Evolutionary conservation across 371 early-diverging fungal species (phyloP).

Genomic region (Mortierella polycephala): DNA sequence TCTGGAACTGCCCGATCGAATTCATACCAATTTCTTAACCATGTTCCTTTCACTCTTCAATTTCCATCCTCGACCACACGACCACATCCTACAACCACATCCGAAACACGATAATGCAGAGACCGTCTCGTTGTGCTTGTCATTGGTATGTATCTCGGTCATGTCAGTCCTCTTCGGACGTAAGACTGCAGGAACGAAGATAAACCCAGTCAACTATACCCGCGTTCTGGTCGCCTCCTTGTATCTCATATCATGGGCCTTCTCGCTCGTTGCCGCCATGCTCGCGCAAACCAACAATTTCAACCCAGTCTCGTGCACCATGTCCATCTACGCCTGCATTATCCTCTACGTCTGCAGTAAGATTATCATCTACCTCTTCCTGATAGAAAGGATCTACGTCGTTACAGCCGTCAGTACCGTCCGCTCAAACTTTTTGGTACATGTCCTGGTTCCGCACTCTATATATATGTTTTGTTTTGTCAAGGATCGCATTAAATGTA

Average conservation of each 20-base stretch:
- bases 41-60: too few species aligned
- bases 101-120: slow-evolving; percentile 7
- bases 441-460: neutral
- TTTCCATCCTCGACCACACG: too few species aligned
- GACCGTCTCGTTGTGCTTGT: slow-evolving; percentile 38
- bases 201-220: slow-evolving; percentile 58
- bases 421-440: slow-evolving; percentile 33
- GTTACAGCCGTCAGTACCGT: slow-evolving; percentile 41
- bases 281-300: slow-evolving; percentile 66
- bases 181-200: slow-evolving; percentile 58
- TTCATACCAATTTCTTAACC: too few species aligned
- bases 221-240: slow-evolving; percentile 58
- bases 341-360: slow-evolving; percentile 59
- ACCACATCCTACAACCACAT: too few species aligned
- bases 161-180: slow-evolving; percentile 67
- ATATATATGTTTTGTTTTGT: neutral
- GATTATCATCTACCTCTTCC: slow-evolving; percentile 61
- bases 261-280: slow-evolving; percentile 62
- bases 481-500: neutral
- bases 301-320: slow-evolving; percentile 60
- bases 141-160: slow-evolving; percentile 60
- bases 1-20: too few species aligned
- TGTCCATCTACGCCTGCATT: slow-evolving; percentile 58
- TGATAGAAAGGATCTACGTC: slow-evolving; percentile 65
- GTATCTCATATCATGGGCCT: slow-evolving; percentile 62